These are phyloP conservation scores for Tetragonia tetragonoides DNA, from an alignment of 148 eudicot species.

Conservation along the genomic window DNA sequence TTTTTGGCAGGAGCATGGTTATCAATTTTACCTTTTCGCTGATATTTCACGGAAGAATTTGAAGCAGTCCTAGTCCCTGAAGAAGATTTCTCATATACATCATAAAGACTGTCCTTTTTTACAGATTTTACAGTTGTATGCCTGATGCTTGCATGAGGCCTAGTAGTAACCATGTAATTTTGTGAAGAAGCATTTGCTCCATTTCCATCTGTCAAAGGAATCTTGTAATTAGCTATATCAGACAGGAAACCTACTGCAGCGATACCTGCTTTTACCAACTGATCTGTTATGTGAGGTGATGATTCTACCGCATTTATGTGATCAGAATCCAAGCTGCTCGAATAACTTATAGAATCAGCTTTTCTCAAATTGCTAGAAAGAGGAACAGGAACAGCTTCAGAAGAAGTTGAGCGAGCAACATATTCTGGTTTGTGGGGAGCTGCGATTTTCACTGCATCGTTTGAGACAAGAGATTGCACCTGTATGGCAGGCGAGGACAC, in stretches of 20 bases:
- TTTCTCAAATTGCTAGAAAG: slow-evolving; percentile 31
- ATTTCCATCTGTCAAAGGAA: slow-evolving; percentile 62
- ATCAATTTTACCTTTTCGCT: slow-evolving; percentile 35
- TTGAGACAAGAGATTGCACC: slow-evolving; percentile 39
- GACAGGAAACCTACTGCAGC: slow-evolving; percentile 72
- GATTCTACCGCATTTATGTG: slow-evolving; percentile 36
- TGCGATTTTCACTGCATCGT: slow-evolving; percentile 39
- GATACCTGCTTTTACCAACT: slow-evolving; percentile 73
- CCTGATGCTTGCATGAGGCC: slow-evolving; percentile 40
- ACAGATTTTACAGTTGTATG: slow-evolving; percentile 47
- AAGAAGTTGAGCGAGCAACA: slow-evolving; percentile 39
- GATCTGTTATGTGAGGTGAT: slow-evolving; percentile 62
- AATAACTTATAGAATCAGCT: slow-evolving; percentile 42
- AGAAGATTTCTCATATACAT: slow-evolving; percentile 40
- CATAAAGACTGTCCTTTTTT: slow-evolving; percentile 25
- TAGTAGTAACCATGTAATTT: slow-evolving; percentile 47
- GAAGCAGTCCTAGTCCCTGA: slow-evolving; percentile 33
- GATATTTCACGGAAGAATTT: slow-evolving; percentile 32
- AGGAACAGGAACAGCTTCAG: slow-evolving; percentile 39
- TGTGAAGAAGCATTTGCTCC: slow-evolving; percentile 35
- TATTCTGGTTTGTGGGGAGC: slow-evolving; percentile 37
- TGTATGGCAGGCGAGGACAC: slow-evolving; percentile 41
- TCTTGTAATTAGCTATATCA: slow-evolving; percentile 63
- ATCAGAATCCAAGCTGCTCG: slow-evolving; percentile 29
- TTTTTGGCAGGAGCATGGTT: slow-evolving; percentile 34